These are phyloP conservation scores for Psilocybe tampanensis DNA, from an alignment of 768 basidiomycete species.

Conservation along the genomic window DNA sequence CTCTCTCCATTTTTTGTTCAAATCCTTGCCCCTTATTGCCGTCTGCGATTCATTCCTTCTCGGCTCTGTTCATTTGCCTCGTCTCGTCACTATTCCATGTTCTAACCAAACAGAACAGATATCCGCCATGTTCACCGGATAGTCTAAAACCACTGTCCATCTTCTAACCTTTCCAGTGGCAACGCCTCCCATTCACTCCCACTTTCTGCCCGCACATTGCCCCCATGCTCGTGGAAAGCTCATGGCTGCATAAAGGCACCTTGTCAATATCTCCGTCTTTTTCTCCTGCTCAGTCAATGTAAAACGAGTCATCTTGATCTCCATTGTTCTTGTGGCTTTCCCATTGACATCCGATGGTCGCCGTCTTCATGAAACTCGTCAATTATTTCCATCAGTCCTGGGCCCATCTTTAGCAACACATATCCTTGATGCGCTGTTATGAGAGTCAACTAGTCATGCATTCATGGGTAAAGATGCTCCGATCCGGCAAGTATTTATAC, in stretches of 20 bases:
- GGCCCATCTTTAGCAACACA: background rate
- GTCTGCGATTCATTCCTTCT: background rate
- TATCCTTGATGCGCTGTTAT: background rate
- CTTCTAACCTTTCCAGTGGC: background rate
- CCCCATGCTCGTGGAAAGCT: too few species aligned
- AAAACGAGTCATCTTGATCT: too few species aligned
- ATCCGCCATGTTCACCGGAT: background rate
- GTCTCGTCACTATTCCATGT: background rate
- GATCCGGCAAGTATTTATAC: background rate
- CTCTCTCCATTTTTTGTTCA: constrained; percentile 11
- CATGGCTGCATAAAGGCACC: too few species aligned
- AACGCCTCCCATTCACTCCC: background rate
- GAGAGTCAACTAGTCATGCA: too few species aligned
- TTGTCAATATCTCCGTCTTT: too few species aligned
- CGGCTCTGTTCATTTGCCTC: background rate
- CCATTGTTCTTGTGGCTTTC: background rate
- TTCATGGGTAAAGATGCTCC: background rate
- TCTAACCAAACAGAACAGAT: background rate
- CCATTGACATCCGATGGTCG: background rate
- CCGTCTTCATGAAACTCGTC: background rate
- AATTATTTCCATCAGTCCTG: background rate
- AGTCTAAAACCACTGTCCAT: background rate
- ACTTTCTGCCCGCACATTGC: background rate
- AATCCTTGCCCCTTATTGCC: background rate
- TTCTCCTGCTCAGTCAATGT: too few species aligned